Conservation (phyloP, 177 flowering plant species). For the Vitis hybrid region DNA sequence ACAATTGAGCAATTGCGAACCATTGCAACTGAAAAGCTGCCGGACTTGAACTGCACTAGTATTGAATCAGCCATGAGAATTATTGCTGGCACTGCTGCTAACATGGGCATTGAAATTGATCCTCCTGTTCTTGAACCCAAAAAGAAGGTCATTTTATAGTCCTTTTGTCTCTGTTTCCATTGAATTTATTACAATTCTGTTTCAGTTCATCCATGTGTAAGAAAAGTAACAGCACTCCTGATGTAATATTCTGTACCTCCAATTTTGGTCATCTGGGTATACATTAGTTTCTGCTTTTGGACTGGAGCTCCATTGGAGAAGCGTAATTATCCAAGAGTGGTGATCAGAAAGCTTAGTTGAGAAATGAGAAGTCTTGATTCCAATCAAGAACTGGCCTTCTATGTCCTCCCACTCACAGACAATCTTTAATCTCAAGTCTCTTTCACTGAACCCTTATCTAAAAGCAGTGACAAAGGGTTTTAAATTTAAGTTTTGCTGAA, state of each 20-base stretch:
- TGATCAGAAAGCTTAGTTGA: too few species aligned
- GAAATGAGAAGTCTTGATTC: too few species aligned
- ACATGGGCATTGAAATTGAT: conserved; percentile 96
- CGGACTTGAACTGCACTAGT: conserved; percentile 84
- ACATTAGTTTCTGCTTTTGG: not conserved
- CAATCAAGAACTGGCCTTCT: too few species aligned
- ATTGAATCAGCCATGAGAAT: conserved; percentile 97
- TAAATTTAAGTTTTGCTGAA: too few species aligned
- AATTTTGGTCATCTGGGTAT: not conserved
- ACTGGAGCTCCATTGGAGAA: not conserved
- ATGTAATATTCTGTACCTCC: not conserved
- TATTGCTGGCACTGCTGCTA: conserved; percentile 97
- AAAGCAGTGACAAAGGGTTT: too few species aligned
- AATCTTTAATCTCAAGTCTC: too few species aligned
- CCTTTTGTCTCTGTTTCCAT: not conserved
- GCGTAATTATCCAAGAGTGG: too few species aligned
- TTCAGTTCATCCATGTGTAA: conserved; percentile 9
- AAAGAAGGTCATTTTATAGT: conserved; percentile 53
- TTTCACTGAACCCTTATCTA: too few species aligned
- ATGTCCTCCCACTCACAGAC: too few species aligned
- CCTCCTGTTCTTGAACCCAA: conserved; percentile 88
- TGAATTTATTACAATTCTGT: not conserved
- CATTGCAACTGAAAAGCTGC: conserved; percentile 88
- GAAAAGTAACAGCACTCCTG: not conserved
- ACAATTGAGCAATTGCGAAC: conserved; percentile 77